These are phyloP conservation scores for Penicillium maclennaniae DNA, from an alignment of 495 filamentous ascomycete species.

Conservation along the genomic window DNA sequence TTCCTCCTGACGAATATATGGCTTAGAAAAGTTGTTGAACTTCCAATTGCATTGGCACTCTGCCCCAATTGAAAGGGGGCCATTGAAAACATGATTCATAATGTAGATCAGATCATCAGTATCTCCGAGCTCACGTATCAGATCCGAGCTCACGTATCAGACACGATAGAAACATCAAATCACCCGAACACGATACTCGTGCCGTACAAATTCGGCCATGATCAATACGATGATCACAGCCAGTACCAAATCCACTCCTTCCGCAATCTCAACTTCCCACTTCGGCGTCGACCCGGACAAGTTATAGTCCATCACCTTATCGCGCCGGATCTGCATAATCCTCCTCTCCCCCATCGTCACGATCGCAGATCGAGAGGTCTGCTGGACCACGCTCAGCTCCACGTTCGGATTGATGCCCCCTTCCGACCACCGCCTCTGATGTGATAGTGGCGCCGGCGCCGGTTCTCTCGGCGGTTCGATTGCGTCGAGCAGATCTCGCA, in stretches of 20 bases:
- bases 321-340: conserved; percentile 19
- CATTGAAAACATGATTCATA: not conserved
- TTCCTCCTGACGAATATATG: conserved; percentile 28
- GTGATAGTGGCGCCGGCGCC: conserved; percentile 13
- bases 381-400: conserved; percentile 18
- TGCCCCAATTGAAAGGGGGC: not conserved
- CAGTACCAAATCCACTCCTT: conserved; percentile 27
- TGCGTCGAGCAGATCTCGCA: conserved; percentile 23
- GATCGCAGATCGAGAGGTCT: conserved; percentile 6
- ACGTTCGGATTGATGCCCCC: conserved; percentile 8
- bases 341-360: conserved; percentile 23
- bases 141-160: not conserved
- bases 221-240: conserved; percentile 24
- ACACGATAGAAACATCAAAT: not conserved
- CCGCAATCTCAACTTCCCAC: conserved; percentile 26
- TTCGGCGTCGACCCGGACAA: conserved; percentile 8
- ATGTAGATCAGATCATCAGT: not conserved
- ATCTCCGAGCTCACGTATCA: not conserved
- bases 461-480: conserved; percentile 24
- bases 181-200: conserved; percentile 13
- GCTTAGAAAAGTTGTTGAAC: conserved; percentile 20
- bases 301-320: conserved; percentile 14
- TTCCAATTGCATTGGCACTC: conserved; percentile 2
- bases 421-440: conserved; percentile 6
- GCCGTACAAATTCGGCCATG: conserved; percentile 18